phyloP scores from a whole-genome alignment of 2,329 filamentous ascomycete genomes.

The Xylariaceae sp. region DNA sequence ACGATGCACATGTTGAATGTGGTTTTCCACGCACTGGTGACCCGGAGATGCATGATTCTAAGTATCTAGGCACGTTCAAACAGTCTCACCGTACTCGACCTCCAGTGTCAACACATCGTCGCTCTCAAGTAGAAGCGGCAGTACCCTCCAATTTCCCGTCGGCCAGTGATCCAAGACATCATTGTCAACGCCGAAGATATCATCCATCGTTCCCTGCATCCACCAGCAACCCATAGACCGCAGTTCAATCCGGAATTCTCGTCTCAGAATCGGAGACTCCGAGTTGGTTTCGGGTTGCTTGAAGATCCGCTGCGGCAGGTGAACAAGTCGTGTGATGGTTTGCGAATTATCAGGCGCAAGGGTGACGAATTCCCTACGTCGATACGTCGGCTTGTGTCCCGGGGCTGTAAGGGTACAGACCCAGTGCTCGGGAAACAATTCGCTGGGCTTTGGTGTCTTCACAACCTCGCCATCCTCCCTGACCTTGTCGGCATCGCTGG shows the following conservation, averaged over 20 bases:
- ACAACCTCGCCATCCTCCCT: neutral
- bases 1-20: no score
- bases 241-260: neutral
- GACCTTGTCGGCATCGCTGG: neutral
- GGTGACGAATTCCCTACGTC: neutral
- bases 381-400: neutral
- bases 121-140: slow-evolving; percentile 1
- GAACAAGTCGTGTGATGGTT: neutral
- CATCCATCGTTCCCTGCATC: neutral
- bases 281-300: neutral
- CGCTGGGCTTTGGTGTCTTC: neutral
- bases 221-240: neutral
- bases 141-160: neutral
- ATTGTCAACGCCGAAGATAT: neutral
- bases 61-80: no score
- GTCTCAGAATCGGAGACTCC: neutral
- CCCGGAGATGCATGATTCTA: no score
- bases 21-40: no score
- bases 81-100: neutral
- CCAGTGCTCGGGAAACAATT: neutral
- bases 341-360: neutral
- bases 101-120: neutral
- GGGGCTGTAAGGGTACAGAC: neutral
- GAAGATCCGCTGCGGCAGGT: neutral
- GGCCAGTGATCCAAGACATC: neutral